These are phyloP conservation scores for Stemphylium lycopersici DNA, from an alignment of 2,329 filamentous ascomycete species.

Conservation along the genomic window DNA sequence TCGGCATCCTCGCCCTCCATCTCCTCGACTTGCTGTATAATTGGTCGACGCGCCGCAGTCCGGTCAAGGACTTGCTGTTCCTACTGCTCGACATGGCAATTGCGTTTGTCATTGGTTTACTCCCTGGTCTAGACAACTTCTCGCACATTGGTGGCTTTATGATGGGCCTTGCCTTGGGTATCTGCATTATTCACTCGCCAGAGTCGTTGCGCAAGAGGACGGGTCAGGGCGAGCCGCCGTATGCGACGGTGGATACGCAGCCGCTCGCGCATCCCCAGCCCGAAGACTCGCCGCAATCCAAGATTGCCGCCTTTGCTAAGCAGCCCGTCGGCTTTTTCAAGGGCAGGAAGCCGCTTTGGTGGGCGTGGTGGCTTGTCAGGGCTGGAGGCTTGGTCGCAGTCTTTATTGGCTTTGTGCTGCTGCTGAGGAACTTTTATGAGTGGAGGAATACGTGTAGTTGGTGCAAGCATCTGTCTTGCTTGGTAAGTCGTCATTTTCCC, in stretches of 20 bases:
- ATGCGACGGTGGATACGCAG: slow-evolving; percentile 64
- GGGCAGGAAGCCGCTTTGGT: slow-evolving; percentile 91
- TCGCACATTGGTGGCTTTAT: slow-evolving; percentile 95
- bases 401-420: slow-evolving; percentile 81
- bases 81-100: slow-evolving; percentile 85
- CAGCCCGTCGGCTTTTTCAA: slow-evolving; percentile 79
- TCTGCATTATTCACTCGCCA: slow-evolving; percentile 88
- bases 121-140: slow-evolving; percentile 96
- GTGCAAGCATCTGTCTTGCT: slow-evolving; percentile 94
- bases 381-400: slow-evolving; percentile 79
- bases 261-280: slow-evolving; percentile 21
- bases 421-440: slow-evolving; percentile 90
- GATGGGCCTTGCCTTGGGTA: slow-evolving; percentile 85
- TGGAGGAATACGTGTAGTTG: slow-evolving; percentile 78
- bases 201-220: slow-evolving; percentile 77
- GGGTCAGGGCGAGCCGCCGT: slow-evolving; percentile 71
- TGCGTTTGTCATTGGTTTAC: slow-evolving; percentile 87
- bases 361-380: slow-evolving; percentile 93
- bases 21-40: slow-evolving; percentile 92
- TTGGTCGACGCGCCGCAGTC: slow-evolving; percentile 79
- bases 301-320: slow-evolving; percentile 54
- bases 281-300: slow-evolving; percentile 13
- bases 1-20: slow-evolving; percentile 87
- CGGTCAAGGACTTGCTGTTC: slow-evolving; percentile 84
- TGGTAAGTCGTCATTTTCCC: slow-evolving; percentile 66